Evolutionary conservation across 768 basidiomycete species (phyloP), one percentile per base, ranked within the genome.

Genomic region (Suillus subluteus): DNA sequence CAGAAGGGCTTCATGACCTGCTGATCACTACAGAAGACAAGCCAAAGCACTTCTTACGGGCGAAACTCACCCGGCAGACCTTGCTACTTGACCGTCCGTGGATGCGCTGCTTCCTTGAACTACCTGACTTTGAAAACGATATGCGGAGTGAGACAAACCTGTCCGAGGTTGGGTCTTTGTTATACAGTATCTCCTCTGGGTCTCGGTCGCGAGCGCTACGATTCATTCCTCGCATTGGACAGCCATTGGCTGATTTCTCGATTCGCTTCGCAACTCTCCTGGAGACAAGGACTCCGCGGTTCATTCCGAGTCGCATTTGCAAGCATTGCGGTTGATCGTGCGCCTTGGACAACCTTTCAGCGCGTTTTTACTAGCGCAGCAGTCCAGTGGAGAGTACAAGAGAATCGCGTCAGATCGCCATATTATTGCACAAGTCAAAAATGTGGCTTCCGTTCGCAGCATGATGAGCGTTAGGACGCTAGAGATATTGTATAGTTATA

Each of bases 321-420:
- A 44, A 62, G 59, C 37, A 26, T 41, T 62, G 59, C 30, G 11
- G 23, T 40, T 66, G 43, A 46, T 50, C 21, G 50, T 40, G 21
- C 41, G 43, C 30, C 61, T 66, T 26, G 26, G 48, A 40, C 62
- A 50, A 30, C 44, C 56, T 2, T 66, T 66, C n/a, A 50, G n/a
- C 30, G 65, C 61, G 4, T 46, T 66, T 48, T 48, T 66, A 6
- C 50, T 62, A 41, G 30, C 11, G 23, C 58, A 41, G 38, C 58
- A 35, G 32, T 30, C 37, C 3, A 21, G 62, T 4, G 59, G 35
- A 35, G 65, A 66, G 46, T 66, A 66, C 40, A 66, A 54, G 21
- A 48, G 65, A 50, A 54, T 54, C 41, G 62, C 62, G 30, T 37
- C 64, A 13, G 43, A 41, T 46, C 37, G 21, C 37, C 3, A 44